Evolutionary conservation across 352 stramenopile species (phyloP).

Genomic region (Pseudoperonospora humuli): DNA sequence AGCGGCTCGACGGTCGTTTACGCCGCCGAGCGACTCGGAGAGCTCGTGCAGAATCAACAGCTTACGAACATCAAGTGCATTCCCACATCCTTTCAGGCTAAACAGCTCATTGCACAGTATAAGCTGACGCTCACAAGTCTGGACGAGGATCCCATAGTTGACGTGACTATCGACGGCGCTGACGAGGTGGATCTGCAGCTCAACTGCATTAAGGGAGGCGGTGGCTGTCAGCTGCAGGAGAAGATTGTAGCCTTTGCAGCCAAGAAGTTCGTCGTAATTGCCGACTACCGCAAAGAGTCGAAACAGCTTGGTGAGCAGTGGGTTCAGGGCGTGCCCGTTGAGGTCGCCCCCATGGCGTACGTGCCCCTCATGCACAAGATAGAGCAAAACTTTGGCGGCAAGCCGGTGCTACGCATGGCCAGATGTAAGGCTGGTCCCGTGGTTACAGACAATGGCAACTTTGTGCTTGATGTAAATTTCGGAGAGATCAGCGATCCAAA

Average conservation of each 20-base stretch:
- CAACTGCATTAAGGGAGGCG: slow-evolving; percentile 98
- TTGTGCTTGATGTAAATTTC: slow-evolving; percentile 87
- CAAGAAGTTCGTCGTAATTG: slow-evolving; percentile 98
- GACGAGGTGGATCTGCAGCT: slow-evolving; percentile 96
- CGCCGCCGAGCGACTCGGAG: slow-evolving; percentile 93
- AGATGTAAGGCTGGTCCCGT: slow-evolving; percentile 92
- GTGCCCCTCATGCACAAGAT: slow-evolving; percentile 88
- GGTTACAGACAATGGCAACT: slow-evolving; percentile 96
- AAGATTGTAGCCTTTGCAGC: slow-evolving; percentile 91
- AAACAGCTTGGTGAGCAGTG: slow-evolving; percentile 79
- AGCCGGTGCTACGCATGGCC: slow-evolving; percentile 71
- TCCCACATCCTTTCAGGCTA: slow-evolving; percentile 96
- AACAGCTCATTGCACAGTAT: slow-evolving; percentile 84
- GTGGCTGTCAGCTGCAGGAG: slow-evolving; percentile 92
- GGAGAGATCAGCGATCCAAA: slow-evolving; percentile 62
- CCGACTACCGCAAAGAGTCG: slow-evolving; percentile 91
- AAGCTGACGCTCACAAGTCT: slow-evolving; percentile 75
- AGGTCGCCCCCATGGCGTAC: slow-evolving; percentile 97
- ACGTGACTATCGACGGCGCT: slow-evolving; percentile 98
- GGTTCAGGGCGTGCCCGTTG: slow-evolving; percentile 90
- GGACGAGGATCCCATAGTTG: slow-evolving; percentile 84
- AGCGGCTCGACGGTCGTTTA: slow-evolving; percentile 98
- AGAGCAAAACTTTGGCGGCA: slow-evolving; percentile 39
- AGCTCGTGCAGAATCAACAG: slow-evolving; percentile 88
- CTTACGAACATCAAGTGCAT: slow-evolving; percentile 93